phyloP scores from a whole-genome alignment of 2,329 filamentous ascomycete genomes.

The Fonsecaea monophora region DNA sequence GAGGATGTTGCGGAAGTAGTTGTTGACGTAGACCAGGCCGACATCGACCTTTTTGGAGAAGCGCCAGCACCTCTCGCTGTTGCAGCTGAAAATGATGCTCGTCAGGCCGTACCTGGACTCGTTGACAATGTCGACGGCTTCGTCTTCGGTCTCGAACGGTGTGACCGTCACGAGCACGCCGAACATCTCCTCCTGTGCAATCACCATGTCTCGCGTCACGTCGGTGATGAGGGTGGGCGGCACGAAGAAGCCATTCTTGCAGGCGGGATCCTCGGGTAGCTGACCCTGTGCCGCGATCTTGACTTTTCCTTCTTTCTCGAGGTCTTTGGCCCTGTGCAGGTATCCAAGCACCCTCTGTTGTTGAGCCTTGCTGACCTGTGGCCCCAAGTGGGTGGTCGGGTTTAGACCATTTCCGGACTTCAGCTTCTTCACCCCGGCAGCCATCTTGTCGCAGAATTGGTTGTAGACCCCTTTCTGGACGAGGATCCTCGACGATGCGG shows the following conservation, averaged over 20 bases:
- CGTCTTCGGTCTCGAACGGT: slow-evolving; percentile 66
- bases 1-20: slow-evolving; percentile 42
- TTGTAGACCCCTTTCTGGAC: slow-evolving; percentile 33
- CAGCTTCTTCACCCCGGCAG: slow-evolving; percentile 25
- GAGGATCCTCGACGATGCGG: slow-evolving; percentile 31
- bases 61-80: slow-evolving; percentile 59
- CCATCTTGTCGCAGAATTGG: slow-evolving; percentile 28
- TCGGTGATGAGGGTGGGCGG: slow-evolving; percentile 65
- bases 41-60: slow-evolving; percentile 55
- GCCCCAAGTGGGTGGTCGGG: slow-evolving; percentile 32
- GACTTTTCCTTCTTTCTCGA: slow-evolving; percentile 57
- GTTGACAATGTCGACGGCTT: slow-evolving; percentile 64
- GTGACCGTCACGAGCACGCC: slow-evolving; percentile 69
- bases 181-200: slow-evolving; percentile 67
- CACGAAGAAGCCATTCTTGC: slow-evolving; percentile 61
- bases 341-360: slow-evolving; percentile 33
- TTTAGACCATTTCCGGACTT: slow-evolving; percentile 30
- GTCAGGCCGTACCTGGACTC: slow-evolving; percentile 61
- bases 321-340: slow-evolving; percentile 48
- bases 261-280: slow-evolving; percentile 41
- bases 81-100: slow-evolving; percentile 61
- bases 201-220: slow-evolving; percentile 60
- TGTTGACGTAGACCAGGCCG: slow-evolving; percentile 67
- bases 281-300: slow-evolving; percentile 49
- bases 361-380: slow-evolving; percentile 32